Evolutionary conservation across 176 grass and related monocot species (phyloP), one percentile per base, ranked within the genome.

Genomic region (Canna indica): DNA sequence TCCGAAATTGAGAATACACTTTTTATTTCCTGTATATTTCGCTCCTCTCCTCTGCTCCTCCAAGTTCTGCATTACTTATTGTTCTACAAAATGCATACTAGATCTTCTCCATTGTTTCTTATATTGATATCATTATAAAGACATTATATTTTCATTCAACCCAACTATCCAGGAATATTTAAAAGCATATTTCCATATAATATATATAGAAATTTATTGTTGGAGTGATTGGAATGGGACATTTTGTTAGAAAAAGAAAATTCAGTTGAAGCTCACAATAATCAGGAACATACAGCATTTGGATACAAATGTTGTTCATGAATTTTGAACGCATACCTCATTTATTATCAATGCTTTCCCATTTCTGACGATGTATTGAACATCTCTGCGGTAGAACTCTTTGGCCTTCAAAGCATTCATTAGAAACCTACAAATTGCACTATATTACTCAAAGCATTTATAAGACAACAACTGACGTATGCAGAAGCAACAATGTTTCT

Each of bases 321-420:
- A 64, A 7, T 36, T 5, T 22, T 18, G 34, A 66, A 20, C 16
- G 13, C 17, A 12, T 7, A 90, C 88, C 86, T 97, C 93, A 48
- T 97, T 97, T 83, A 97, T 92, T 64, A 97, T 97, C 9, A 97
- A 42, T 75, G 88, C 86, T 76, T 90, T 97, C 44, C 93, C 93
- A 83, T 90, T 79, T 74, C 86, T 81, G 32, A 92, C 82, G 85
- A 97, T 90, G 71, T 97, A 97, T 58, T 97, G 93, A 20, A 97
- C 86, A 87, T 97, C 88, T 69, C 86, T 74, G 52, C 80, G 82
- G 59, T 97, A 97, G 72, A 97, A 90, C 73, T 87, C 88, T 84
- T 97, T 92, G 33, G 86, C 93, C 72, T 97, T 97, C 68, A 97
- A 79, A 48, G 93, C 93, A 80, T 92, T 97, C 64, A 82, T 92